Evolutionary conservation across 805 yeast species (phyloP).

Genomic region (Yamadazyma sp.): DNA sequence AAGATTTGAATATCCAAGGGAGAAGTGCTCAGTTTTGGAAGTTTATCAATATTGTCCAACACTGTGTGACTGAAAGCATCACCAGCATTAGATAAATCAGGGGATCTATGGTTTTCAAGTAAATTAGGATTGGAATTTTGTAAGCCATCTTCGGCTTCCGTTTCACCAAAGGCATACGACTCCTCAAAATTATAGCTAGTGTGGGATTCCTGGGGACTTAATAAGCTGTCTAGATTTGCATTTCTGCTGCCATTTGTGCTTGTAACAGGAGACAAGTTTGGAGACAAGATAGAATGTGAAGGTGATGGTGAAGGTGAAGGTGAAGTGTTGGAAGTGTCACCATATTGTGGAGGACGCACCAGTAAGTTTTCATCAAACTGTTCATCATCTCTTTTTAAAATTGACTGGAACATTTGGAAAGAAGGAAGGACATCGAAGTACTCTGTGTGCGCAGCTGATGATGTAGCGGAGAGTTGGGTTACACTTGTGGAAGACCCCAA

Average conservation of each 20-base stretch:
- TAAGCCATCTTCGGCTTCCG: slow-evolving; percentile 14
- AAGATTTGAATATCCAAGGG: slow-evolving; percentile 50
- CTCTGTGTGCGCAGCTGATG: slow-evolving; percentile 34
- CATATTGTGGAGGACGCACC: slow-evolving; percentile 38
- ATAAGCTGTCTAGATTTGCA: slow-evolving; percentile 9
- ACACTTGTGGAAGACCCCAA: slow-evolving; percentile 16
- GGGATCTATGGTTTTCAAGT: slow-evolving; percentile 6
- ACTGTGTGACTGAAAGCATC: slow-evolving; percentile 45
- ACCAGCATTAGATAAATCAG: slow-evolving; percentile 13
- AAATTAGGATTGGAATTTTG: neutral
- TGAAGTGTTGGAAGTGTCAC: slow-evolving; percentile 29
- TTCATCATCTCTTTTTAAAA: slow-evolving; percentile 41
- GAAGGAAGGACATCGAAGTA: slow-evolving; percentile 64
- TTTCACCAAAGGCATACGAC: slow-evolving; percentile 18
- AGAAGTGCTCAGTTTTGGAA: slow-evolving; percentile 42
- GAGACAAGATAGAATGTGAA: neutral
- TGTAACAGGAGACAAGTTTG: slow-evolving; percentile 5
- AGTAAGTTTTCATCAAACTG: slow-evolving; percentile 37
- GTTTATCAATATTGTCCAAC: slow-evolving; percentile 50
- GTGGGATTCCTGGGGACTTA: slow-evolving; percentile 2
- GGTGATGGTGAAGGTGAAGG: slow-evolving; percentile 28
- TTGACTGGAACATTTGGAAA: slow-evolving; percentile 63
- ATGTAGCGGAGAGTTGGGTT: slow-evolving; percentile 21
- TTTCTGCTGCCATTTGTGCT: slow-evolving; percentile 1
- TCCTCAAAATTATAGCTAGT: slow-evolving; percentile 19